Base-by-base conservation (phyloP, 257 asterid genomes). In the Nicotiana otophora region DNA sequence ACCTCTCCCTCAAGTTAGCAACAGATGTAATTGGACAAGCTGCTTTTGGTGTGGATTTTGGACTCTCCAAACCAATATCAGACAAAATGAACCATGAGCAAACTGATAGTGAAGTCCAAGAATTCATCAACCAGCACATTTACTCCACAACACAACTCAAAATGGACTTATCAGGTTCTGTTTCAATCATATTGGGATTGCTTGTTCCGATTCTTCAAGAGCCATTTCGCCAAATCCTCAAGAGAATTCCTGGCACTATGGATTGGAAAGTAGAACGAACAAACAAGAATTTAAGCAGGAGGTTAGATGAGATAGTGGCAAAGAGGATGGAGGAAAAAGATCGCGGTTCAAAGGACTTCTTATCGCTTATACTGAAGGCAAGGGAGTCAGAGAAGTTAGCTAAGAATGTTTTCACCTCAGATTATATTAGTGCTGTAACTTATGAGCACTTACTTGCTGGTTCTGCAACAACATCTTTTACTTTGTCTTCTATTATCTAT, bases 391-490 rank as follows among this genome's bases (percentile, higher is more conserved):
- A 91, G 89, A 83, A 77, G 34, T 84, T 81, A 20, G 87, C 95
- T 7, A 91, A 88, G 87, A 85, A 86, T 10, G 85, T 93, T 46
- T 94, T 94, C 88, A 92, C 97, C 5, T 77, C 91, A 5, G 99
- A 96, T 82, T 90, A 92, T 65, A 81, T 94, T 26, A 93, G 96
- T 80, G 99, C 99, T n/a, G 97, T 89, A 20, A 86, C 97, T 77
- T 96, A 96, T 60, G 99, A 96, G 85, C 99, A 96, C 79, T 87
- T 96, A 78, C 69, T 96, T 81, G 99, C 99, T 58, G 98, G 99
- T 55, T 96, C 99, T 8, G 91, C 98, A 10, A 94, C 99, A 0
- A 96, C 98, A 0, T 96, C 99, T 0, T 96, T 96, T 82, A 93
- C 99, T 19, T 85, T 96, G 63, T 94, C 99, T 17, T 83, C 89